Conservation (phyloP, 495 filamentous ascomycete species). For the Talaromyces adpressus region DNA sequence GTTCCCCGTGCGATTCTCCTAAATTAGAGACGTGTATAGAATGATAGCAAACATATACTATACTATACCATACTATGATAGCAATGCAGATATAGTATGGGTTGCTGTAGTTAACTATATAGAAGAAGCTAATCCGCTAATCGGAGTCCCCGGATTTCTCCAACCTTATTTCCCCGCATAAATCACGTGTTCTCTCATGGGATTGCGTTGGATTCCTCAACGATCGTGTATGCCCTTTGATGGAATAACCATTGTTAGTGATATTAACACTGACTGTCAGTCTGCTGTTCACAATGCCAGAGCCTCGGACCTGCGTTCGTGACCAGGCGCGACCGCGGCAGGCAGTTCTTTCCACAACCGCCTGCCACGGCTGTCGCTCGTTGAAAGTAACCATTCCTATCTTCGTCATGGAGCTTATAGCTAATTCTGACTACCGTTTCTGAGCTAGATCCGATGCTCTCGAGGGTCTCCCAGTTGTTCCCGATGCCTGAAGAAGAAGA, state of each 20-base stretch:
- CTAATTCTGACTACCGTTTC: not conserved
- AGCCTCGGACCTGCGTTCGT: not conserved
- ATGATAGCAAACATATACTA: too few relatives aligned
- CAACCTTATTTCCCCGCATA: not conserved
- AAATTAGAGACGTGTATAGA: too few relatives aligned
- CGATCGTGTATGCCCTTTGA: too few relatives aligned
- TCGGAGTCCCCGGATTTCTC: not conserved
- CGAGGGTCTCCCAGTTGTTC: constrained; percentile 1
- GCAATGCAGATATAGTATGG: not conserved
- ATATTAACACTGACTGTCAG: not conserved
- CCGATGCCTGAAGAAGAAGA: not conserved
- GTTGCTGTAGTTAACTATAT: not conserved
- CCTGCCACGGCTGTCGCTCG: not conserved
- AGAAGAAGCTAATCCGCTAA: not conserved
- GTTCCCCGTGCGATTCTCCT: too few relatives aligned
- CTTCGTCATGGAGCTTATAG: not conserved
- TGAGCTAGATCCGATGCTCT: not conserved
- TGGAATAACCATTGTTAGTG: too few relatives aligned
- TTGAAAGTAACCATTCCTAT: not conserved
- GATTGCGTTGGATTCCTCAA: not conserved
- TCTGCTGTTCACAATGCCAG: not conserved
- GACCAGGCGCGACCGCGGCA: not conserved
- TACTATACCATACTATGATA: not conserved
- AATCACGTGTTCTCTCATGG: not conserved
- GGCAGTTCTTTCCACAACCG: not conserved